A percentile compares a stretch with the other conserved stretches of the same genome.
These are phyloP conservation scores for Hygrocybe coccinea DNA, from an alignment of 768 basidiomycete genomes.

Conservation along the genomic window DNA sequence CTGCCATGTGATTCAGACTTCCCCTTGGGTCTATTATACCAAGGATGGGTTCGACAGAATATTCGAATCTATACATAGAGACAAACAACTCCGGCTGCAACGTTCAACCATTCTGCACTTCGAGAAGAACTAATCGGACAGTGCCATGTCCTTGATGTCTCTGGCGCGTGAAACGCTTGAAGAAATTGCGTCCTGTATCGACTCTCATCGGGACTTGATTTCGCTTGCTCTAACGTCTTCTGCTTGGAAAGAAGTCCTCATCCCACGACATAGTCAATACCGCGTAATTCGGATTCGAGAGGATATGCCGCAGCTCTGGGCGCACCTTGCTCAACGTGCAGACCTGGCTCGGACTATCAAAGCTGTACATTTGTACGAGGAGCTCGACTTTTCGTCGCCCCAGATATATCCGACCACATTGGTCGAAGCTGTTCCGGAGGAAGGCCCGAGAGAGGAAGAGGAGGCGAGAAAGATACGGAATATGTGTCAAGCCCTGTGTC, in stretches of 20 bases:
- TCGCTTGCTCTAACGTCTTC: constrained; percentile 43
- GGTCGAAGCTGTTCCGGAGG: constrained; percentile 25
- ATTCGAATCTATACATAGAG: not conserved
- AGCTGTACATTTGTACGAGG: constrained; percentile 43
- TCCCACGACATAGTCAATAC: constrained; percentile 49
- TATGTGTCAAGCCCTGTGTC: constrained; percentile 37
- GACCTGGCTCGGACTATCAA: constrained; percentile 46
- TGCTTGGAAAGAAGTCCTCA: constrained; percentile 33
- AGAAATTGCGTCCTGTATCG: constrained; percentile 42
- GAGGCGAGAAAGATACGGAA: constrained; percentile 34
- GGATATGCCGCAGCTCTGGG: constrained; percentile 41
- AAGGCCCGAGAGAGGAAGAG: constrained; percentile 22
- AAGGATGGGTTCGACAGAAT: too few species aligned
- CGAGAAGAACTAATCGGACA: not conserved
- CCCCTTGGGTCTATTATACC: too few species aligned
- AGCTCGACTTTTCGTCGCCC: constrained; percentile 31
- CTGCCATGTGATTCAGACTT: too few species aligned
- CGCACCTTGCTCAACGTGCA: constrained; percentile 45
- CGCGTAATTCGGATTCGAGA: constrained; percentile 44
- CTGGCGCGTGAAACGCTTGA: constrained; percentile 48
- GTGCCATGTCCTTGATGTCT: not conserved
- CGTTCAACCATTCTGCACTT: not conserved
- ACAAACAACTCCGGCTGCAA: not conserved
- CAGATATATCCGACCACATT: constrained; percentile 42
- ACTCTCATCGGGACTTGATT: constrained; percentile 38